Conservation (phyloP, 768 basidiomycete species). For the Xanthoconium purpureum region DNA sequence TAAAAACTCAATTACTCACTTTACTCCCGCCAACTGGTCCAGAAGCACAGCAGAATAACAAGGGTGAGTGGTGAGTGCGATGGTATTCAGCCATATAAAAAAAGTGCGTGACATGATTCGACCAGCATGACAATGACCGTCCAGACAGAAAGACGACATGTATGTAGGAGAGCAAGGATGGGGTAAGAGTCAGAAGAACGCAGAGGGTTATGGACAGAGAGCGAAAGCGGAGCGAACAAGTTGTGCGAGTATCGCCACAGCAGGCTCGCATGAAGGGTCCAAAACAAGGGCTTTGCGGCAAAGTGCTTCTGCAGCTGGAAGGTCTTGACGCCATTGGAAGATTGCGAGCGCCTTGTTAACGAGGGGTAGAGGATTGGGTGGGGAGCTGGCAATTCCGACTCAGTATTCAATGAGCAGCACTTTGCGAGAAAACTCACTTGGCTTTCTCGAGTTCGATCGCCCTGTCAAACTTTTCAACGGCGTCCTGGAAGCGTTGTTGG, state of each 20-base stretch:
- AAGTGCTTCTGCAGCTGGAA: conserved; percentile 74
- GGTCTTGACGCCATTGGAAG: conserved; percentile 95
- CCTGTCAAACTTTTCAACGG: conserved; percentile 88
- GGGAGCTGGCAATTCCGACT: conserved; percentile 35
- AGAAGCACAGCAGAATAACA: too few species aligned
- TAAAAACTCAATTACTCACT: too few species aligned
- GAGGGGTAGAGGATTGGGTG: conserved; percentile 82
- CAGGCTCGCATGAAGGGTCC: conserved; percentile 94
- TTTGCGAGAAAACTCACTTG: conserved; percentile 45
- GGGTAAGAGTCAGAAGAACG: not conserved
- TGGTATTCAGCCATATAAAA: conserved; percentile 15
- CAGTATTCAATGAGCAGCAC: not conserved
- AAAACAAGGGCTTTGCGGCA: conserved; percentile 85
- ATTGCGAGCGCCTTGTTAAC: conserved; percentile 98
- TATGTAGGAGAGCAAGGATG: not conserved
- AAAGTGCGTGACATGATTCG: conserved; percentile 2
- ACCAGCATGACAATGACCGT: not conserved
- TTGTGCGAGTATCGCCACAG: conserved; percentile 93
- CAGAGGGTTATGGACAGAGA: not conserved
- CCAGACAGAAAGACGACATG: not conserved
- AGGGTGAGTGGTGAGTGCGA: conserved; percentile 10
- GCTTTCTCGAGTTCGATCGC: conserved; percentile 84
- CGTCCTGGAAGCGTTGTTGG: conserved; percentile 83
- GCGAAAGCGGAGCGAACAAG: conserved; percentile 33
- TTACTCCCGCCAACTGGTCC: too few species aligned